Evolutionary conservation across 208 protist genomes (phyloP).

Genomic region (Wallacemonas collosoma): DNA sequence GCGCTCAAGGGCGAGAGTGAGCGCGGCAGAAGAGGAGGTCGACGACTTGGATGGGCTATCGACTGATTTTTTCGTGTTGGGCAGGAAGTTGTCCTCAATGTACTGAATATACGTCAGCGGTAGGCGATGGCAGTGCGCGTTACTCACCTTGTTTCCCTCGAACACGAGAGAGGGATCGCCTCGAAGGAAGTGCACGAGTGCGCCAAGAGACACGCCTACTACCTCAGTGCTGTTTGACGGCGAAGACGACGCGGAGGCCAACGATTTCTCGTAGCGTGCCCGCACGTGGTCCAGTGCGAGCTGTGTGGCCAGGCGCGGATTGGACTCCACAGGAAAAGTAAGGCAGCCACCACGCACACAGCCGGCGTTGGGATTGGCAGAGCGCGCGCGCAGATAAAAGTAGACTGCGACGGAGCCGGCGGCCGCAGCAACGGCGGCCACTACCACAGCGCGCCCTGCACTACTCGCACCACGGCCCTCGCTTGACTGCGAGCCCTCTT

Average conservation of each 20-base stretch:
- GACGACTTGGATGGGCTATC: conserved; percentile 2
- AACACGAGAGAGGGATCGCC: conserved; percentile 30
- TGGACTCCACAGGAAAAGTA: conserved; percentile 22
- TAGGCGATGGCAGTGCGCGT: conserved; percentile 39
- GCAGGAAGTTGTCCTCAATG: conserved; percentile 51
- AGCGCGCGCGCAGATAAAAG: not conserved
- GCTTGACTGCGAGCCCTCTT: not conserved
- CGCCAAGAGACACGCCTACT: conserved; percentile 30
- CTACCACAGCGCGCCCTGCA: not conserved
- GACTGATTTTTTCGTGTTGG: conserved; percentile 18
- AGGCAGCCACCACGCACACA: conserved; percentile 19
- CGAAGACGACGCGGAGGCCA: not conserved
- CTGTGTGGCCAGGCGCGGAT: conserved; percentile 42
- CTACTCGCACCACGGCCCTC: not conserved
- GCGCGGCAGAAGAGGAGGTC: not conserved
- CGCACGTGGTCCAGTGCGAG: conserved; percentile 44
- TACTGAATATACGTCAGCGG: conserved; percentile 43
- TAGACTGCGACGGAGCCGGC: conserved; percentile 8
- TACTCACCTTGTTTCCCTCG: conserved; percentile 33
- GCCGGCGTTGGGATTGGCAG: conserved; percentile 10
- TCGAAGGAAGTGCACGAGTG: conserved; percentile 60
- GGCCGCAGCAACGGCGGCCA: conserved; percentile 12
- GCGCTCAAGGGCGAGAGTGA: conserved; percentile 27
- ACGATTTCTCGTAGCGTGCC: conserved; percentile 24
- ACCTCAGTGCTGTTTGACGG: not conserved